Evolutionary conservation across 768 basidiomycete genomes (phyloP).

Genomic region (Amanita thiersii): DNA sequence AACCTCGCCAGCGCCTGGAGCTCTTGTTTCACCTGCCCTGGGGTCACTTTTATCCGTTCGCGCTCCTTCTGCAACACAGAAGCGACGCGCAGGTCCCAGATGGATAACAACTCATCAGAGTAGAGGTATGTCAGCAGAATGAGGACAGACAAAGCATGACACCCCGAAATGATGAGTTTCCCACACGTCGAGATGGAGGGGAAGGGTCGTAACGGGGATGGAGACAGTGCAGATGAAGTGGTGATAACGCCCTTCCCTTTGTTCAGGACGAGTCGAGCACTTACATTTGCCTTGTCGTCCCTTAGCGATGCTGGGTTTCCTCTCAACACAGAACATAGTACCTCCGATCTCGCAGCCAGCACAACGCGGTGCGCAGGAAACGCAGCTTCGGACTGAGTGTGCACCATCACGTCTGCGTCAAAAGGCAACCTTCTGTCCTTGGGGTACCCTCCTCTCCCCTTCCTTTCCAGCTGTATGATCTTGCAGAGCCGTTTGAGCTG

Average conservation of each 20-base stretch:
- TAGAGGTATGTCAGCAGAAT: constrained; percentile 84
- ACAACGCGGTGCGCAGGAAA: constrained; percentile 62
- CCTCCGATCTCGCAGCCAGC: constrained; percentile 50
- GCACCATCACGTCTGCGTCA: constrained; percentile 60
- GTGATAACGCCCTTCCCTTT: constrained; percentile 15
- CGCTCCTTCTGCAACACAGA: constrained; percentile 32
- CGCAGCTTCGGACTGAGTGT: constrained; percentile 24
- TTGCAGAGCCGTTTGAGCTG: constrained; percentile 24
- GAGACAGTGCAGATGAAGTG: too few relatives aligned
- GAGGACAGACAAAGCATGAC: constrained; percentile 59
- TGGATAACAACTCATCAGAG: constrained; percentile 69
- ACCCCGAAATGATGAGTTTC: constrained; percentile 41
- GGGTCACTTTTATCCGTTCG: constrained; percentile 29
- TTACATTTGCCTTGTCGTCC: constrained; percentile 12
- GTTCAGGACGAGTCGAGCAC: constrained; percentile 14
- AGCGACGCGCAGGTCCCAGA: constrained; percentile 76
- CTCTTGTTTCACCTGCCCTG: constrained; percentile 50
- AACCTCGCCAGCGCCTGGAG: constrained; percentile 49
- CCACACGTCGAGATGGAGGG: constrained; percentile 8
- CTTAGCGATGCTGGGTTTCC: constrained; percentile 15
- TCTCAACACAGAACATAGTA: constrained; percentile 34
- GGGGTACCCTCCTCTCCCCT: constrained; percentile 15
- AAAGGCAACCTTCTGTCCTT: constrained; percentile 21
- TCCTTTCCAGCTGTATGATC: constrained; percentile 21
- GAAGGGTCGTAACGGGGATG: not conserved